Evolutionary conservation across 148 eudicot genomes (phyloP).

Genomic region (Rhododendron ovatum): DNA sequence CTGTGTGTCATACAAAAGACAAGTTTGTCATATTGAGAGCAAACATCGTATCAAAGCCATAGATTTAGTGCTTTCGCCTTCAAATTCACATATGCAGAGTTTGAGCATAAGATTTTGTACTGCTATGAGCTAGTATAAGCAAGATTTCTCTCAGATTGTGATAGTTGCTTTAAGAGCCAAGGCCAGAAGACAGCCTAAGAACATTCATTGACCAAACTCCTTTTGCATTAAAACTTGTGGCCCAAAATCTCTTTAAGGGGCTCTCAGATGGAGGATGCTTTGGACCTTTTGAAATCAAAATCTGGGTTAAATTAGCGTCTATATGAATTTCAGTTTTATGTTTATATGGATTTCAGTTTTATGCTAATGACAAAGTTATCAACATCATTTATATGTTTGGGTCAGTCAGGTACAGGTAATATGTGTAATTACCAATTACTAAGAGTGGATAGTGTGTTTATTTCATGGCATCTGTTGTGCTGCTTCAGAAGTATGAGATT

Average conservation of each 20-base stretch:
- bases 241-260: not conserved
- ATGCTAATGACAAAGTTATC: not conserved
- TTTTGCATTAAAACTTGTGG: not conserved
- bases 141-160: not conserved
- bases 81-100: not conserved
- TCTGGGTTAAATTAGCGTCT: not conserved
- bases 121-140: not conserved
- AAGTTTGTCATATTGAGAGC: not conserved
- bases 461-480: constrained; percentile 2
- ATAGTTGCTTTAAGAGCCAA: not conserved
- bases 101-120: not conserved
- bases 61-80: not conserved
- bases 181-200: not conserved
- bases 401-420: not conserved
- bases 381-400: not conserved
- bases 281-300: not conserved
- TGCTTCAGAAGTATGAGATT: not conserved
- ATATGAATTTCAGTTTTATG: not conserved
- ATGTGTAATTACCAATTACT: not conserved
- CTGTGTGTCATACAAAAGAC: not conserved
- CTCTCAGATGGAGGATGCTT: not conserved
- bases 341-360: not conserved
- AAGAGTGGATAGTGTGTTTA: not conserved
- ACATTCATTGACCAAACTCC: not conserved
- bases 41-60: not conserved